Base-by-base conservation (phyloP, 768 basidiomycete species). In the Tremella yokohamensis region DNA sequence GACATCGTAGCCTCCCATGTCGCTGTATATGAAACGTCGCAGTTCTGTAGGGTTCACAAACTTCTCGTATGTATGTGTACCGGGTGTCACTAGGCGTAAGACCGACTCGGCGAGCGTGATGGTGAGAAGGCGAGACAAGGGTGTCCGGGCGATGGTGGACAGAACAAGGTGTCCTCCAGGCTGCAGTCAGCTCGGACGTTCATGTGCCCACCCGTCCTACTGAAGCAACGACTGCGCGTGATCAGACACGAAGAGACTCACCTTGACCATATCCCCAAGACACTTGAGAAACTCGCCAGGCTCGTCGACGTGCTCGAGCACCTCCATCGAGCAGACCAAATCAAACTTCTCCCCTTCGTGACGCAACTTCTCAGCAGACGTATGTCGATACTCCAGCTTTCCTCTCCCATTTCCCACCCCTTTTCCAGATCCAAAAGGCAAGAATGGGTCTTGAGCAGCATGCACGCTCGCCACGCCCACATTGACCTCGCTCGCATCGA, bases 281-380 rank as follows among this genome's bases (percentile, higher is more conserved):
- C 86, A 84, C 25, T 83, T 80, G 49, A 99, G 81, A 76, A 99
- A 99, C 7, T 82, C 81, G 6, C 84, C 80, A 1, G 96, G 93
- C 69, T 94, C 87, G 72, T 96, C 89, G 51, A 99, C 96, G 70
- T 99, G 96, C 78, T 99, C 96, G 26, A 99, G 73, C 8, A 99
- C 94, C 76, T 99, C 96, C 90, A 98, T 90, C 9, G 92, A 88
- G 73, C 91, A 96, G 13, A 99, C 92, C 18, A 92, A 83, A 73
- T 98, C 94, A 72, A 87, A 98, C 52, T 83, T 83, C 13, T 82
- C 74, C 3, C 85, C 84, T 11, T 81, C 70, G 25, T 67, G 63
- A 16, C 89, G 77, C 2, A 99, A 81, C 0, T 81, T 81, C 71
- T 97, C 92, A 0, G 87, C 90, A 0, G 87, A 80, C 0, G 83